Conservation (phyloP, 2,329 filamentous ascomycete genomes). For the Beauveria rudraprayagi region DNA sequence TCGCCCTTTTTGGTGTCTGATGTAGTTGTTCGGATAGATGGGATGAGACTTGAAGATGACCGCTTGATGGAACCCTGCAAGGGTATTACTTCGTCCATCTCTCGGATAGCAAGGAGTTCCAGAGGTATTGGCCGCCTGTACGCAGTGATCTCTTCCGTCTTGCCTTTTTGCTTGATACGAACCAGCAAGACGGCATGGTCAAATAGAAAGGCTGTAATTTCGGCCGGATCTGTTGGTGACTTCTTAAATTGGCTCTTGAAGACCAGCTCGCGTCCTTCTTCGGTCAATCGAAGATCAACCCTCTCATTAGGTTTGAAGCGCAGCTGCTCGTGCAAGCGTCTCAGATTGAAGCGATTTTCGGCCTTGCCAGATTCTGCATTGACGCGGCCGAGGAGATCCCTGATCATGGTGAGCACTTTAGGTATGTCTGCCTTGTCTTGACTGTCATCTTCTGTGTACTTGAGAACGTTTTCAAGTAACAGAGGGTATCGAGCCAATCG, state of each 20-base stretch:
- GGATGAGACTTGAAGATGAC: conserved; percentile 76
- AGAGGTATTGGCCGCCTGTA: conserved; percentile 91
- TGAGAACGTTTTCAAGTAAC: conserved; percentile 82
- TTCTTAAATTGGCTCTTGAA: conserved; percentile 96
- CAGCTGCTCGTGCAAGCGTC: conserved; percentile 83
- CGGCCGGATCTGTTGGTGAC: conserved; percentile 73
- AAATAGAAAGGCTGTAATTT: conserved; percentile 92
- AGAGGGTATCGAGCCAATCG: conserved; percentile 89
- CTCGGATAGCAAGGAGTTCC: conserved; percentile 83
- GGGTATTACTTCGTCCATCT: conserved; percentile 95
- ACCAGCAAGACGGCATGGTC: conserved; percentile 93
- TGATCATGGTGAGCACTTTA: conserved; percentile 78
- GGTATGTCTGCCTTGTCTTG: conserved; percentile 89
- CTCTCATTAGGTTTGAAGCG: conserved; percentile 85
- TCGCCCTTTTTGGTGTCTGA: conserved; percentile 56
- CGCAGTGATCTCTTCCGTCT: conserved; percentile 88
- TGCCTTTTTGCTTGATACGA: conserved; percentile 83
- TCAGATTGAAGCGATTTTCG: conserved; percentile 93
- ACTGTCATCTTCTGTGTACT: conserved; percentile 82
- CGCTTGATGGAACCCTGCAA: conserved; percentile 72
- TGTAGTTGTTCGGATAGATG: conserved; percentile 39
- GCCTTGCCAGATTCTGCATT: conserved; percentile 95
- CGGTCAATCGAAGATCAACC: conserved; percentile 88
- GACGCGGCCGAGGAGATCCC: conserved; percentile 77
- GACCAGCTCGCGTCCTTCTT: conserved; percentile 85